Conservation (phyloP, 2,329 filamentous ascomycete genomes). For the Ophiostoma australiae region DNA sequence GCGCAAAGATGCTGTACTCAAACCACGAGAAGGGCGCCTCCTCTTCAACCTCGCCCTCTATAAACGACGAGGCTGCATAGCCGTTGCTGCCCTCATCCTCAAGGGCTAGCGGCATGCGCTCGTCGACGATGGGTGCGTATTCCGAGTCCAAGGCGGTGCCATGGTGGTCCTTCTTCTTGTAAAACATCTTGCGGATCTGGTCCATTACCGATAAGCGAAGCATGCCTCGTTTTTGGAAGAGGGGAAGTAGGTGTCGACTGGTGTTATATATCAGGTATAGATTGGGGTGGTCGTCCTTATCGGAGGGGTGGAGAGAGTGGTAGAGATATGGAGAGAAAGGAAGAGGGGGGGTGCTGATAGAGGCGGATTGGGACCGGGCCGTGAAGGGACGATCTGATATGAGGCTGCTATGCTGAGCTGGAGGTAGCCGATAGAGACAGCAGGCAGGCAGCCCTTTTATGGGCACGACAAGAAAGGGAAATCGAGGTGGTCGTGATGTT, state of each 20-base stretch:
- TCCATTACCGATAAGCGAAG: conserved; percentile 34
- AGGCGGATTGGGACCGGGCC: conserved; percentile 3
- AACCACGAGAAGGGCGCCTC: conserved; percentile 68
- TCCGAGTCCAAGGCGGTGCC: conserved; percentile 31
- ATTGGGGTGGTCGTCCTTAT: not conserved
- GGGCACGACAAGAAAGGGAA: conserved; percentile 2
- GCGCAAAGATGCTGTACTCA: conserved; percentile 78
- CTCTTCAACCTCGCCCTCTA: conserved; percentile 33
- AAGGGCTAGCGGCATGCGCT: conserved; percentile 30
- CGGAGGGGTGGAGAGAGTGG: not conserved
- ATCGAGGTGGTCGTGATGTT: conserved; percentile 4
- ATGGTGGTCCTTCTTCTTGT: conserved; percentile 28
- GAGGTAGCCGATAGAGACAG: conserved; percentile 6
- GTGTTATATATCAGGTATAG: not conserved
- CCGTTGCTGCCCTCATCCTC: conserved; percentile 31
- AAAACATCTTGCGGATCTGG: conserved; percentile 38
- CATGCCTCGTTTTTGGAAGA: not conserved
- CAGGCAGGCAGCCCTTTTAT: conserved; percentile 19
- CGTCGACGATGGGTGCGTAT: conserved; percentile 34
- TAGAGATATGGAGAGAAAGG: not conserved
- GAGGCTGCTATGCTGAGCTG: not conserved
- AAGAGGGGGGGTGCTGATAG: conserved; percentile 6
- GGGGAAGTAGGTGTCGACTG: not conserved
- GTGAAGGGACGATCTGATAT: not conserved
- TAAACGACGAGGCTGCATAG: conserved; percentile 28